A percentile compares a stretch with the other conserved stretches of the same genome.
Conservation (phyloP, 208 protist species). For the Acanthamoeba triangularis region DNA sequence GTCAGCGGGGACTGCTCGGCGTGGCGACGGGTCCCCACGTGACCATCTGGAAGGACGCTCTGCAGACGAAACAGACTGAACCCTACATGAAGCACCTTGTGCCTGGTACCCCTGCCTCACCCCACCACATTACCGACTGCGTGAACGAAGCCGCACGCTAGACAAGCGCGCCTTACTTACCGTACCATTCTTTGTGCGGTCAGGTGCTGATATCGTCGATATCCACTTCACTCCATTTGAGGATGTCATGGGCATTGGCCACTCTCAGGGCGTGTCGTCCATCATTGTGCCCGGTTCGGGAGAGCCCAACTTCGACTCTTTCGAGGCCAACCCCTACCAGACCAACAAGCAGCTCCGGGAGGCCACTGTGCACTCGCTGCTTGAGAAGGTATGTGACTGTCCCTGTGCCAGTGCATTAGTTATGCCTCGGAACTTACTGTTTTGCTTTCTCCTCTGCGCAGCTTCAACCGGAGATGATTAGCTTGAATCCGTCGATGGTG, state of each 20-base stretch:
- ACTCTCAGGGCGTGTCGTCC: slow-evolving; percentile 86
- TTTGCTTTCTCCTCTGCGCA: slow-evolving; percentile 27
- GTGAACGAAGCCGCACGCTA: background rate
- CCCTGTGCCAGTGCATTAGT: background rate
- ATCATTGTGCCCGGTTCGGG: slow-evolving; percentile 92
- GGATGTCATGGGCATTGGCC: slow-evolving; percentile 94
- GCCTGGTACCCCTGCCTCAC: slow-evolving; percentile 24
- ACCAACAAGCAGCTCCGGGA: slow-evolving; percentile 90
- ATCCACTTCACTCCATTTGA: slow-evolving; percentile 94
- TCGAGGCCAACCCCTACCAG: slow-evolving; percentile 94
- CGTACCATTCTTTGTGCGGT: background rate
- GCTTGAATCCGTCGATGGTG: slow-evolving; percentile 86
- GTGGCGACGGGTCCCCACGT: slow-evolving; percentile 81
- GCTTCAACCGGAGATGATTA: slow-evolving; percentile 91
- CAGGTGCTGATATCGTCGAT: slow-evolving; percentile 65
- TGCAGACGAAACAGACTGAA: slow-evolving; percentile 57
- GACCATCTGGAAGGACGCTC: slow-evolving; percentile 85
- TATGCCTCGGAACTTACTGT: background rate
- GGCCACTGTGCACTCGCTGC: slow-evolving; percentile 88
- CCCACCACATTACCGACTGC: background rate
- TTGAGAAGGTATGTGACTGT: slow-evolving; percentile 90
- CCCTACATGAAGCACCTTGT: slow-evolving; percentile 90
- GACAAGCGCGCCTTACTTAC: background rate
- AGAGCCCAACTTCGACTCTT: slow-evolving; percentile 94
- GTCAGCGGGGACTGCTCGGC: slow-evolving; percentile 90